These are phyloP conservation scores for Sisymbrium altissimum DNA, from an alignment of 345 rosid genomes.

Conservation along the genomic window DNA sequence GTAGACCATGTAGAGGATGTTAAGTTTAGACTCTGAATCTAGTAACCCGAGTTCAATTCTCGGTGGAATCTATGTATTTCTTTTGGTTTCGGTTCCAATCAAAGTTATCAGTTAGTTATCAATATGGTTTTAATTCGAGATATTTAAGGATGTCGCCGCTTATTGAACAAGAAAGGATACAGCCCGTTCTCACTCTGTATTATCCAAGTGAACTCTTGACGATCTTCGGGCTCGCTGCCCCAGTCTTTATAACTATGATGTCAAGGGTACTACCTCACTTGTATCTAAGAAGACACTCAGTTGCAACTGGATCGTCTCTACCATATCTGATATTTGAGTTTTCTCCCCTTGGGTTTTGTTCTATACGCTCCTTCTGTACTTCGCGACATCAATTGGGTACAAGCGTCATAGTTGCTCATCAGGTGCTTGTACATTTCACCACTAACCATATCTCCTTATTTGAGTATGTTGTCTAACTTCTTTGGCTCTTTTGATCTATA, in stretches of 20 bases:
- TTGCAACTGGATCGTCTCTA: background rate
- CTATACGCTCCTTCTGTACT: constrained; percentile 72
- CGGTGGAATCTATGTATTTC: constrained; percentile 86
- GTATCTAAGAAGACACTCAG: background rate
- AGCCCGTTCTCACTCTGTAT: constrained; percentile 50
- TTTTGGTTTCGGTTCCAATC: too few relatives aligned
- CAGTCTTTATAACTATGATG: constrained; percentile 69
- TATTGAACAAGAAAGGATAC: constrained; percentile 72
- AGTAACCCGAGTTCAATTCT: constrained; percentile 98
- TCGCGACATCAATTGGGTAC: constrained; percentile 92
- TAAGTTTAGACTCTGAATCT: constrained; percentile 75
- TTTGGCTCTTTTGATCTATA: constrained; percentile 23
- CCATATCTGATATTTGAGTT: constrained; percentile 23
- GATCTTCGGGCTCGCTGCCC: constrained; percentile 70
- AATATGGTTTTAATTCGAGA: constrained; percentile 16
- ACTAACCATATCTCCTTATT: background rate
- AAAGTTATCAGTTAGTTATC: background rate
- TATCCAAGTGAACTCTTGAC: constrained; percentile 49
- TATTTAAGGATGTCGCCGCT: constrained; percentile 64
- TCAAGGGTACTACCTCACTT: constrained; percentile 54
- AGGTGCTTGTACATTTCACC: constrained; percentile 42
- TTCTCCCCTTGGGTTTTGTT: constrained; percentile 55
- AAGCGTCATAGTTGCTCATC: constrained; percentile 76
- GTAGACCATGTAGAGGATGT: too few relatives aligned
- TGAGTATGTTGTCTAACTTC: constrained; percentile 6